phyloP scores from a whole-genome alignment of 1,139 yeast species.

The Candida pseudocylindracea region DNA sequence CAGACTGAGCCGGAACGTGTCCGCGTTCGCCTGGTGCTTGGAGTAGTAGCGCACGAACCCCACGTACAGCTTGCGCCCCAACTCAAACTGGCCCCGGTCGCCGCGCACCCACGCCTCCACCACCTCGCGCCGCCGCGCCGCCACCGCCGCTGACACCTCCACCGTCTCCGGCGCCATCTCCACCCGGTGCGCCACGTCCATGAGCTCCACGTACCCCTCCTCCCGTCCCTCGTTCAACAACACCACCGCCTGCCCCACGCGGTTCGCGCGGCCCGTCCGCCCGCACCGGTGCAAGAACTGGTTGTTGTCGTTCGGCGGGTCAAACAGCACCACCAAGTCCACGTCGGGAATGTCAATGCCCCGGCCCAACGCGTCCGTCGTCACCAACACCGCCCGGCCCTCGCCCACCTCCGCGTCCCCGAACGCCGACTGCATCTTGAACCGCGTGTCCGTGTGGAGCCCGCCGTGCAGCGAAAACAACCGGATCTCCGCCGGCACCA shows the following conservation, averaged over 20 bases:
- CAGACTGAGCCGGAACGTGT: conserved; percentile 49
- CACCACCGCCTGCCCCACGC: conserved; percentile 56
- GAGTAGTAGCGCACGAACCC: conserved; percentile 70
- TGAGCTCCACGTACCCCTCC: conserved; percentile 67
- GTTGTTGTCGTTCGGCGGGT: conserved; percentile 72
- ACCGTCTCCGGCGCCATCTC: conserved; percentile 19
- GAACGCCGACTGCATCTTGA: conserved; percentile 45
- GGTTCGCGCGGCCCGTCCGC: conserved; percentile 30
- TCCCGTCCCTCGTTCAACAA: conserved; percentile 31
- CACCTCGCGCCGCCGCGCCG: conserved; percentile 8
- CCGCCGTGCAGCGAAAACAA: conserved; percentile 74
- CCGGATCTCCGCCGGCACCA: conserved; percentile 3
- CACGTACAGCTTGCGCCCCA: conserved; percentile 60
- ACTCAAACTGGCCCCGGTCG: conserved; percentile 66
- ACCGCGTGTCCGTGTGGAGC: conserved; percentile 48
- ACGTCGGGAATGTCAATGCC: conserved; percentile 90
- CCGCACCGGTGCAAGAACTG: conserved; percentile 6
- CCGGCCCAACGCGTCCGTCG: conserved; percentile 82
- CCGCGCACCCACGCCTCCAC: conserved; percentile 37
- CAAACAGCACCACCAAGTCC: conserved; percentile 68
- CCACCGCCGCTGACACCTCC: conserved; percentile 4
- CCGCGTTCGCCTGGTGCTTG: conserved; percentile 72
- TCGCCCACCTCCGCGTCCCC: conserved; percentile 18
- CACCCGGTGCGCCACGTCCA: conserved; percentile 49
- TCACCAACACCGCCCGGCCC: conserved; percentile 39